A percentile compares a stretch with the other conserved stretches of the same genome.
These are phyloP conservation scores for Podila verticillata DNA, from an alignment of 192 early-diverging fungal genomes.

Conservation along the genomic window DNA sequence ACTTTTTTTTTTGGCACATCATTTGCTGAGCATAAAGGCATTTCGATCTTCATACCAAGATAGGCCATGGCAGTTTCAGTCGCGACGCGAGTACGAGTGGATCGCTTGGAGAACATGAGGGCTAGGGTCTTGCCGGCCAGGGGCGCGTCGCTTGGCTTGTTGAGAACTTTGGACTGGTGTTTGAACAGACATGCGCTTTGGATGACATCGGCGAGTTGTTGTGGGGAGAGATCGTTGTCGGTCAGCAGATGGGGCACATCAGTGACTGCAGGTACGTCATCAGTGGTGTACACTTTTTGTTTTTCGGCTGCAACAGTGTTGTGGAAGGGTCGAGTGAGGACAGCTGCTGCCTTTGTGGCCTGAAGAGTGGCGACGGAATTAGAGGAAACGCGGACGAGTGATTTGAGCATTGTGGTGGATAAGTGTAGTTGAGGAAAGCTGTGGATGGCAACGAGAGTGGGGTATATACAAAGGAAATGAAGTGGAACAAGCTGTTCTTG, in stretches of 20 bases:
- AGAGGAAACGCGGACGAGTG: slow-evolving; percentile 16
- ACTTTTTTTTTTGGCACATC: not conserved
- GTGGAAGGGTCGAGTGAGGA: slow-evolving; percentile 15
- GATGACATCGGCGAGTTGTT: slow-evolving; percentile 83
- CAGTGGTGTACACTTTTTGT: slow-evolving; percentile 27
- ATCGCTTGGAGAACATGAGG: slow-evolving; percentile 95
- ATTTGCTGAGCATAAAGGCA: not conserved
- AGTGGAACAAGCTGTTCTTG: not conserved
- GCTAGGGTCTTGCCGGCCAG: slow-evolving; percentile 88
- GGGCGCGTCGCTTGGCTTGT: slow-evolving; percentile 62
- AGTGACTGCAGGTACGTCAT: slow-evolving; percentile 22
- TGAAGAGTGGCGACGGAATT: not conserved
- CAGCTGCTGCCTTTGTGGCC: not conserved
- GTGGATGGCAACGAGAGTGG: not conserved
- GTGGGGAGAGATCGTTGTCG: slow-evolving; percentile 80
- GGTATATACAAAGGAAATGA: not conserved
- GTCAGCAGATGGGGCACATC: slow-evolving; percentile 75
- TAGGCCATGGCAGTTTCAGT: slow-evolving; percentile 92
- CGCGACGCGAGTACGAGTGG: slow-evolving; percentile 95
- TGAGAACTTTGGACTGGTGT: slow-evolving; percentile 68
- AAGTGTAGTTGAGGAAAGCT: not conserved
- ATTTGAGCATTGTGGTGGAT: slow-evolving; percentile 26
- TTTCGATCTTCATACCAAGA: slow-evolving; percentile 58
- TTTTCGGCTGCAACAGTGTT: not conserved
- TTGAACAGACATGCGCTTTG: slow-evolving; percentile 85